Evolutionary conservation across 2,329 filamentous ascomycete species (phyloP), one percentile per base, ranked within the genome.

Genomic region (Colletotrichum salicis): DNA sequence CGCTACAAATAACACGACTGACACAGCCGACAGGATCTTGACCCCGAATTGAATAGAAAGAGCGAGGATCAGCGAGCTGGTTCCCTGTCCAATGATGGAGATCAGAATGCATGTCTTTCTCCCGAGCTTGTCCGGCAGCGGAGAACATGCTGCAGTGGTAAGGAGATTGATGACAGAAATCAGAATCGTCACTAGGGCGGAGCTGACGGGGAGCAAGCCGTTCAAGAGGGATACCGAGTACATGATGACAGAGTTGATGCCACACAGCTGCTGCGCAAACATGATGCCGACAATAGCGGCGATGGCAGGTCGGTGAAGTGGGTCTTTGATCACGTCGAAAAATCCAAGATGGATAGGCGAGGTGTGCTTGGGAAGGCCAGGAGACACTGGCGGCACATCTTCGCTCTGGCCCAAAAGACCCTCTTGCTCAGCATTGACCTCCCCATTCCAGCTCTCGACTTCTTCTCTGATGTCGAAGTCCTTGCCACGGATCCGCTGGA

Each of bases 201-300:
- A 96, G 73, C 91, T 94, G 58, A 94, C 90, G 4, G 94, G 93
- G 0, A 99, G 88, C 1, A 98, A 88, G 74, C 91, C 91, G 37
- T 93, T 90, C 15, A 99, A 88, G 1, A 99, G 90, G 0, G 94
- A 95, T 6, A 98, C 96, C 2, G 95, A 97, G 82, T 99, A 99
- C 95, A 99, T 98, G 82, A 98, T 93, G 78, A 98, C 96, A 70
- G 93, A 96, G 87, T 99, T 98, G 84, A 98, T 96, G 58, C 94
- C 96, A 70, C 93, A 96, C 48, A 98, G 87, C 80, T 99, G 96
- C 80, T 98, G 96, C 1, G 94, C 92, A 70, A 95, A 87, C 95
- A 98, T 98, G 76, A 97, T 92, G 1, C 94, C 95, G 13, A 97
- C 88, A 4, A 97, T 94, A 5, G 95, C 94, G 71, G 96, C 87